These are phyloP conservation scores for Hermanozyma aechmeae DNA, from an alignment of 805 yeast species.

Conservation along the genomic window DNA sequence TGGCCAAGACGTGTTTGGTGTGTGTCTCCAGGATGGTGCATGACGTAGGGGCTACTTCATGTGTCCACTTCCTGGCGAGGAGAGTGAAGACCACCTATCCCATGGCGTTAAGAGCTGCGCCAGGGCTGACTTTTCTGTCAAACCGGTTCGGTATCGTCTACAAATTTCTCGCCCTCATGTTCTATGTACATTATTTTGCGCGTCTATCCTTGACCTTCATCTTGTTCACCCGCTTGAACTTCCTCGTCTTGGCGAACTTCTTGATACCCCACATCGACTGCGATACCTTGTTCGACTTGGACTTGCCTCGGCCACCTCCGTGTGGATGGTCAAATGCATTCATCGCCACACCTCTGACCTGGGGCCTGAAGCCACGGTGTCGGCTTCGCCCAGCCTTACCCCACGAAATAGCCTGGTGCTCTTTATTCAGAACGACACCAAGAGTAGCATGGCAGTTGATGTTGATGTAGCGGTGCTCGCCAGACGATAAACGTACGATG, in stretches of 20 bases:
- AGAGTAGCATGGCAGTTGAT: slow-evolving; percentile 86
- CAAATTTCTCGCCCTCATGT: too few species aligned
- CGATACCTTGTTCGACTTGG: slow-evolving; percentile 89
- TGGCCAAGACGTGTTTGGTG: slow-evolving; percentile 1
- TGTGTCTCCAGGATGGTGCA: slow-evolving; percentile 1
- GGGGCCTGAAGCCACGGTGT: slow-evolving; percentile 87
- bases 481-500: slow-evolving; percentile 73
- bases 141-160: too few species aligned
- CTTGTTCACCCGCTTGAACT: slow-evolving; percentile 77
- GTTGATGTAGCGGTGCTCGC: slow-evolving; percentile 87
- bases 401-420: slow-evolving; percentile 77
- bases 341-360: slow-evolving; percentile 97
- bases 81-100: too few species aligned
- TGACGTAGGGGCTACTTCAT: too few species aligned
- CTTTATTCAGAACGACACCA: slow-evolving; percentile 88
- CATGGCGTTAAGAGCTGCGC: too few species aligned
- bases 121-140: too few species aligned
- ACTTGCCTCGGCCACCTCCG: slow-evolving; percentile 99
- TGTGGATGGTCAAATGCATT: slow-evolving; percentile 96
- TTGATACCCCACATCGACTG: slow-evolving; percentile 97
- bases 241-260: slow-evolving; percentile 90
- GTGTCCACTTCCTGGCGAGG: too few species aligned
- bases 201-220: slow-evolving; percentile 89
- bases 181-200: too few species aligned
- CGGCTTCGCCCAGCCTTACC: slow-evolving; percentile 98